Evolutionary conservation across 192 early-diverging fungal species (phyloP).

Genomic region (Dissophora globulifera): DNA sequence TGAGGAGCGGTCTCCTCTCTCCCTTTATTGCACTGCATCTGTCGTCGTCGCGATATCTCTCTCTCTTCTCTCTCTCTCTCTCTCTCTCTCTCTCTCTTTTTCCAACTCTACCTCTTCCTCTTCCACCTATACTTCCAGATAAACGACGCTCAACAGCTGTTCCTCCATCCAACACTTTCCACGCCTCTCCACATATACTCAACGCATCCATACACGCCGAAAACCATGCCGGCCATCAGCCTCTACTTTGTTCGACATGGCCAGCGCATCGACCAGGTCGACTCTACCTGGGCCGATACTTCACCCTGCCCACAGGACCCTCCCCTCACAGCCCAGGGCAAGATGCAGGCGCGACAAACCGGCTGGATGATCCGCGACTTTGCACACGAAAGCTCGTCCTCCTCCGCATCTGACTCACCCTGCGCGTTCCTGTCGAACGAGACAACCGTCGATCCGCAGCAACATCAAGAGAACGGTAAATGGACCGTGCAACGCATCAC

Average conservation of each 20-base stretch:
- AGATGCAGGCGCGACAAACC: conserved; percentile 39
- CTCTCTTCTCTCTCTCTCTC: no score
- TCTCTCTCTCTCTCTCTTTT: neutral
- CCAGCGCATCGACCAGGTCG: conserved; percentile 51
- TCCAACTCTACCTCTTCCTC: conserved; percentile 1
- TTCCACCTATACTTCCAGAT: neutral
- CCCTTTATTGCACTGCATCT: no score
- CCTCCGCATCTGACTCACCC: neutral
- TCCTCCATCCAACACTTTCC: no score
- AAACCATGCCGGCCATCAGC: conserved; percentile 29
- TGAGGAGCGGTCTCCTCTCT: no score
- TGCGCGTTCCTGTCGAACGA: neutral
- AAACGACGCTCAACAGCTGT: neutral
- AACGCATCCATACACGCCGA: no score
- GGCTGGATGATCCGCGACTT: conserved; percentile 42
- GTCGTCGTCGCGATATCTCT: no score
- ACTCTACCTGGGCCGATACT: conserved; percentile 33
- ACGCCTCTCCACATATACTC: no score
- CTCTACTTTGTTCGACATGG: conserved; percentile 56
- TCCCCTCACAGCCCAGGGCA: conserved; percentile 45
- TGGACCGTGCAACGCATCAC: conserved; percentile 32
- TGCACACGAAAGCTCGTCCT: conserved; percentile 14
- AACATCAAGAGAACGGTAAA: neutral
- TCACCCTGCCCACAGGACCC: conserved; percentile 54
- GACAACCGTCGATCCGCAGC: neutral